A percentile compares a stretch with the other conserved stretches of the same genome.
These are phyloP conservation scores for Tylopilus balloui DNA, from an alignment of 768 basidiomycete genomes.

Conservation along the genomic window DNA sequence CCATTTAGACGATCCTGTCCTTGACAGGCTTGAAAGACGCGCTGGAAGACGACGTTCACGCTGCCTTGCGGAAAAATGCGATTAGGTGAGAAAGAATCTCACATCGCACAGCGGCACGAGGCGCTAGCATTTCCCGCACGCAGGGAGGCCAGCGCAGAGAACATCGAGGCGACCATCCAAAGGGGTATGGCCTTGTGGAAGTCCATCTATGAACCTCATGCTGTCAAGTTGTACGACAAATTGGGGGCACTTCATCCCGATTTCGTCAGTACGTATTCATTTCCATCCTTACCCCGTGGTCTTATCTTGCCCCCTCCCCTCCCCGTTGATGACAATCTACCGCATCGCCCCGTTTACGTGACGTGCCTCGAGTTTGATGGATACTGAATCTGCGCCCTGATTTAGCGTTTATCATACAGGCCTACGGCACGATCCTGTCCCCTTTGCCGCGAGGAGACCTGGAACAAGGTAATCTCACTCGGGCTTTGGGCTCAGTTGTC, in stretches of 20 bases:
- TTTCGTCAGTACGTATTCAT: conserved; percentile 73
- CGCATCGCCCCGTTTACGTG: conserved; percentile 28
- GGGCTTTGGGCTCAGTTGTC: conserved; percentile 78
- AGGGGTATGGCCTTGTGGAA: conserved; percentile 77
- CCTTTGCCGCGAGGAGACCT: conserved; percentile 65
- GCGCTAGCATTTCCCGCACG: conserved; percentile 19
- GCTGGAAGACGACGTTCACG: conserved; percentile 78
- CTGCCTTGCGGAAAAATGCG: conserved; percentile 59
- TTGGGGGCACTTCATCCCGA: conserved; percentile 87
- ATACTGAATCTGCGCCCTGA: conserved; percentile 22
- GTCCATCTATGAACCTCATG: conserved; percentile 85
- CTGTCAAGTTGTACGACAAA: conserved; percentile 84
- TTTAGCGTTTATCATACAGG: conserved; percentile 82
- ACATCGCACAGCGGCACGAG: conserved; percentile 18
- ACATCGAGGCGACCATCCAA: conserved; percentile 62
- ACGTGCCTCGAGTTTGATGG: conserved; percentile 32
- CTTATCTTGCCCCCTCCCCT: conserved; percentile 24
- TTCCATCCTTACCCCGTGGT: conserved; percentile 31
- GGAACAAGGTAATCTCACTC: conserved; percentile 80
- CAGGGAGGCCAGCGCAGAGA: conserved; percentile 58
- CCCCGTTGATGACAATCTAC: conserved; percentile 26
- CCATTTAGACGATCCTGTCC: conserved; percentile 69
- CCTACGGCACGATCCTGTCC: conserved; percentile 73
- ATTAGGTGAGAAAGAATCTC: conserved; percentile 49
- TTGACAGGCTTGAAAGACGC: conserved; percentile 72